Evolutionary conservation across 176 grass and related monocot genomes (phyloP).

Genomic region (Chloris gayana): DNA sequence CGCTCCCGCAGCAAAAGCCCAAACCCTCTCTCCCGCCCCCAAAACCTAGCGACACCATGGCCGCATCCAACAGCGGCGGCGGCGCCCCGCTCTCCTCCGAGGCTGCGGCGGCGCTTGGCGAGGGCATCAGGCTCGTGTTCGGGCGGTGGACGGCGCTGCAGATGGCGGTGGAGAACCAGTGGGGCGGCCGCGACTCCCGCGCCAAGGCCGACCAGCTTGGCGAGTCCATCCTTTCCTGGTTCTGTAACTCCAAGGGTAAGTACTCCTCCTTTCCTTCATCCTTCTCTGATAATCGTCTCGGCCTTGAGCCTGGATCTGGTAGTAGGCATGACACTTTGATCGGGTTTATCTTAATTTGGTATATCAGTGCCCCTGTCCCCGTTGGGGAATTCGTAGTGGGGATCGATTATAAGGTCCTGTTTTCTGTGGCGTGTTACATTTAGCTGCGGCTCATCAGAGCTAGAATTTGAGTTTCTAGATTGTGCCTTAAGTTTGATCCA

Average conservation of each 20-base stretch:
- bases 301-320: neutral
- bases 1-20: neutral
- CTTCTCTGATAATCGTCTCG: neutral
- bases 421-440: neutral
- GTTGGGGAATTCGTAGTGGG: neutral
- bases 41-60: constrained; percentile 34
- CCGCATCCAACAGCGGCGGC: constrained; percentile 31
- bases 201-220: constrained; percentile 65
- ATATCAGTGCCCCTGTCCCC: neutral
- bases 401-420: neutral
- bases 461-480: neutral
- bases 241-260: constrained; percentile 60
- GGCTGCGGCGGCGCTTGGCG: constrained; percentile 39
- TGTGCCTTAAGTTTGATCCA: neutral
- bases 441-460: neutral
- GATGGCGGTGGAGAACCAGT: constrained; percentile 85
- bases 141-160: constrained; percentile 78
- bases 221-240: constrained; percentile 63
- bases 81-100: constrained; percentile 48
- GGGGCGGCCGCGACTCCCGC: constrained; percentile 77
- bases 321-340: neutral
- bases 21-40: neutral
- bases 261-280: neutral
- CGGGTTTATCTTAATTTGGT: neutral
- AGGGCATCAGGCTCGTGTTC: constrained; percentile 70